A percentile compares a stretch with the other conserved stretches of the same genome.
These are phyloP conservation scores for Trametes villosa DNA, from an alignment of 768 basidiomycete species.

Conservation along the genomic window DNA sequence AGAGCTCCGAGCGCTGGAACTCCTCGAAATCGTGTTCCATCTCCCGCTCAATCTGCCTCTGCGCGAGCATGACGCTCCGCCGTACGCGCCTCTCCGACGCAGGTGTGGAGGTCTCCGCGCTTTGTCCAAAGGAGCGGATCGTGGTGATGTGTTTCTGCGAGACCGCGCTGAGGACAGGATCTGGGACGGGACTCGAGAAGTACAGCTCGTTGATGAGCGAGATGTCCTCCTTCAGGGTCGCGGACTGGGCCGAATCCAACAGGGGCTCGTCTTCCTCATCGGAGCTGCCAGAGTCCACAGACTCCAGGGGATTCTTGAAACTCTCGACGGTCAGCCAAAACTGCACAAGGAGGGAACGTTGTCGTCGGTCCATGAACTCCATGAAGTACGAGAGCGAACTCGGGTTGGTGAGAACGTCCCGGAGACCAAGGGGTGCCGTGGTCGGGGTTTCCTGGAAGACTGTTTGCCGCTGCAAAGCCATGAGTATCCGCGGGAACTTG, in stretches of 20 bases:
- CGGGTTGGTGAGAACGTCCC: slow-evolving; percentile 86
- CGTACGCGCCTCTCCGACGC: slow-evolving; percentile 61
- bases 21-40: slow-evolving; percentile 92
- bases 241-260: slow-evolving; percentile 56
- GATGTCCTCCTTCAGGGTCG: slow-evolving; percentile 84
- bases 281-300: slow-evolving; percentile 58
- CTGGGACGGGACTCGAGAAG: slow-evolving; percentile 65
- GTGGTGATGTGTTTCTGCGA: slow-evolving; percentile 69
- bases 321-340: slow-evolving; percentile 98
- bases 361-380: slow-evolving; percentile 96
- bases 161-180: slow-evolving; percentile 64
- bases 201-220: slow-evolving; percentile 88
- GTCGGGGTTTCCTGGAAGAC: slow-evolving; percentile 35
- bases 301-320: slow-evolving; percentile 95
- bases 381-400: slow-evolving; percentile 94
- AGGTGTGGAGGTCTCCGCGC: slow-evolving; percentile 48
- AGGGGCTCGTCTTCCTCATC: slow-evolving; percentile 69
- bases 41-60: slow-evolving; percentile 81
- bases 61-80: slow-evolving; percentile 80
- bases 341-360: slow-evolving; percentile 84
- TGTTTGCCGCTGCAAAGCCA: slow-evolving; percentile 41
- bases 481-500: background rate
- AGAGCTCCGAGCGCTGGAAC: slow-evolving; percentile 88
- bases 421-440: slow-evolving; percentile 60
- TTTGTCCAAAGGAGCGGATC: slow-evolving; percentile 69